Base-by-base conservation (phyloP, 2,329 filamentous ascomycete species). In the Cryphonectria japonica region DNA sequence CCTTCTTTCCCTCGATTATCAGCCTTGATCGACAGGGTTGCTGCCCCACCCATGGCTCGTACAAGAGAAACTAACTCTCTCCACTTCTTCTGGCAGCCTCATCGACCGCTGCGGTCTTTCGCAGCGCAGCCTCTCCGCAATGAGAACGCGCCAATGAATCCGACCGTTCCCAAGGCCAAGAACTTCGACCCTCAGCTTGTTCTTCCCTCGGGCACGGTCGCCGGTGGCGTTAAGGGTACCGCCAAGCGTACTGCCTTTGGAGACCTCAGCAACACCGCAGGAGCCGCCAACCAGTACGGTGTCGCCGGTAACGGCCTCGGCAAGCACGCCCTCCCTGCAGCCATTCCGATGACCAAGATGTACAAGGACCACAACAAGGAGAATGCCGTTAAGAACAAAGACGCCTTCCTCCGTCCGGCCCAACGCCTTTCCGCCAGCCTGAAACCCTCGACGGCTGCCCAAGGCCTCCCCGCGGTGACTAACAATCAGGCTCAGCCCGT, bases 171-270 rank as follows among this genome's bases (percentile, higher is more conserved):
- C 69, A 63, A 43, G 32, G 46, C 69, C 46, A 73, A 71, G 39
- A 67, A 61, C 29, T n/a, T 52, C 52, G 62, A 59, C 13, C n/a
- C 65, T 8, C 71, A 71, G 66, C 46, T 32, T 37, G 54, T 19
- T 13, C 41, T 67, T 14, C 65, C 65, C 9, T 76, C 84, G 78
- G 75, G 75, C 63, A 85, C 84, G 75, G 79, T 86, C 72, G 83
- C 86, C 73, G 85, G 84, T 66, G 85, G 84, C 54, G 81, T 91
- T 74, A 93, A 91, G 80, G 86, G 86, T 68, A 85, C 88, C 70
- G 85, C 90, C 69, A 96, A 95, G 83, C 90, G 94, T 75, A 90
- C 91, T 73, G 93, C 90, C 16, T 94, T 97, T 80, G 92, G 89
- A 66, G 94, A 97, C 79, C 87, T 96, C 73, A 96, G 92, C 84